Evolutionary conservation across 2,329 filamentous ascomycete species (phyloP).

Genomic region (Fusarium poae): DNA sequence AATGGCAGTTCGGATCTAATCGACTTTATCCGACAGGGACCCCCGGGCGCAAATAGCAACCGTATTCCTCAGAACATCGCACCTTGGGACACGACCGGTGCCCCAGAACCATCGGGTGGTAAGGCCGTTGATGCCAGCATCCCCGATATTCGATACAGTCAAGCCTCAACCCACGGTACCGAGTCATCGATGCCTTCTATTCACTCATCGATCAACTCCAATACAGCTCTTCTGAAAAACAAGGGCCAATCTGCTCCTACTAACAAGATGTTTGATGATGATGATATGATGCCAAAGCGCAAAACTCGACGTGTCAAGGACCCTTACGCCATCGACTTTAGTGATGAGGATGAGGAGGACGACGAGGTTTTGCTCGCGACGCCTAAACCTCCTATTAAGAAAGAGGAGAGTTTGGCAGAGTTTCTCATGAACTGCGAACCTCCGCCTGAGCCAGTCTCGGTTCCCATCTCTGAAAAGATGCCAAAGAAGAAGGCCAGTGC

Average conservation of each 20-base stretch:
- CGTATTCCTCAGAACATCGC: constrained; percentile 86
- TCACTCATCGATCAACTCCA: constrained; percentile 79
- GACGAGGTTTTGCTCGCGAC: constrained; percentile 58
- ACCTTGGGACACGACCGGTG: constrained; percentile 87
- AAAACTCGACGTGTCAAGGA: constrained; percentile 85
- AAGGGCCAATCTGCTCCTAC: constrained; percentile 51
- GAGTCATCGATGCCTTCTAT: constrained; percentile 68
- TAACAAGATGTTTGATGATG: constrained; percentile 61
- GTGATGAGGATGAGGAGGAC: constrained; percentile 71
- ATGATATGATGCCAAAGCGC: constrained; percentile 73
- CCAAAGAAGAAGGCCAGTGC: constrained; percentile 75
- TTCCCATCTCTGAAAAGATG: constrained; percentile 52
- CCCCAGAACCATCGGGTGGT: constrained; percentile 73
- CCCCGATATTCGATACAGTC: constrained; percentile 68
- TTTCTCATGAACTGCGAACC: constrained; percentile 79
- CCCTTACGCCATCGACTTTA: constrained; percentile 91
- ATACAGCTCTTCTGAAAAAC: constrained; percentile 73
- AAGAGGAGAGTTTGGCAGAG: constrained; percentile 78
- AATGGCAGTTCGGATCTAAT: constrained; percentile 88
- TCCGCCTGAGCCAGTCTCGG: constrained; percentile 63
- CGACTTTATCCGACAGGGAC: constrained; percentile 93
- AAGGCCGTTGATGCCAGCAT: constrained; percentile 69
- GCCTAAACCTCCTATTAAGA: constrained; percentile 56
- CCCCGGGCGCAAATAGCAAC: constrained; percentile 70
- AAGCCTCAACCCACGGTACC: constrained; percentile 68